phyloP scores from a whole-genome alignment of 2,329 filamentous ascomycete genomes.

The Fusarium nodosum region DNA sequence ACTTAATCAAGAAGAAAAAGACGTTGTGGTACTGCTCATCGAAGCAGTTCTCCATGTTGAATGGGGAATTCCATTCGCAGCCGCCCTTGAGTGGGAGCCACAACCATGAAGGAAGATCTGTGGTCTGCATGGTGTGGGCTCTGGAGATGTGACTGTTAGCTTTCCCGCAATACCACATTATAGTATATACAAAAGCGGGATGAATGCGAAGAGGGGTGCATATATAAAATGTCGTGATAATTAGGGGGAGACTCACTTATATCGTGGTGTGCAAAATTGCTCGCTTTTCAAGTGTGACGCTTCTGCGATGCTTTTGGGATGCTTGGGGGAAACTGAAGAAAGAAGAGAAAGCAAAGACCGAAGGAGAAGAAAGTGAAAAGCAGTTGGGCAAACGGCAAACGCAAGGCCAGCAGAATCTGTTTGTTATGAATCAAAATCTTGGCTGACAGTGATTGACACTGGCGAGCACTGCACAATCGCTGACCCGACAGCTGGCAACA shows the following conservation, averaged over 20 bases:
- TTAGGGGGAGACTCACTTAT: constrained; percentile 12
- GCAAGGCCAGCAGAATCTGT: not conserved
- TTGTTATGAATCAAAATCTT: constrained; percentile 17
- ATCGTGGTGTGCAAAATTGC: not conserved
- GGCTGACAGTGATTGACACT: constrained; percentile 7
- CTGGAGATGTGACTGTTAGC: constrained; percentile 4
- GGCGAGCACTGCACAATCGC: not conserved
- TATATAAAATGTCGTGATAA: constrained; percentile 1
- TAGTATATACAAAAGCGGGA: not conserved
- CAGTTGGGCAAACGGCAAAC: not conserved
- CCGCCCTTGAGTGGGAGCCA: constrained; percentile 23
- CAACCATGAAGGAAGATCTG: constrained; percentile 10
- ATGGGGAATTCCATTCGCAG: constrained; percentile 27
- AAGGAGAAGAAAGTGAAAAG: not conserved
- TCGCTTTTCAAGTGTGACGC: constrained; percentile 1
- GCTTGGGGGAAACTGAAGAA: not conserved
- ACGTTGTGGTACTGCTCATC: constrained; percentile 30
- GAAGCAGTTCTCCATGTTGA: constrained; percentile 21
- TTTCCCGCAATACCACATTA: not conserved
- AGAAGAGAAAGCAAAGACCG: not conserved
- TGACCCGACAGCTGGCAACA: not conserved
- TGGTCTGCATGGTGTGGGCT: constrained; percentile 7
- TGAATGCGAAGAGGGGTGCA: not conserved
- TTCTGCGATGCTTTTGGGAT: not conserved
- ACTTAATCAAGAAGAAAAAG: constrained; percentile 6